A percentile compares a stretch with the other conserved stretches of the same genome.
Evolutionary conservation across 2,329 filamentous ascomycete genomes (phyloP).

Genomic region (Aspergillus hortae): DNA sequence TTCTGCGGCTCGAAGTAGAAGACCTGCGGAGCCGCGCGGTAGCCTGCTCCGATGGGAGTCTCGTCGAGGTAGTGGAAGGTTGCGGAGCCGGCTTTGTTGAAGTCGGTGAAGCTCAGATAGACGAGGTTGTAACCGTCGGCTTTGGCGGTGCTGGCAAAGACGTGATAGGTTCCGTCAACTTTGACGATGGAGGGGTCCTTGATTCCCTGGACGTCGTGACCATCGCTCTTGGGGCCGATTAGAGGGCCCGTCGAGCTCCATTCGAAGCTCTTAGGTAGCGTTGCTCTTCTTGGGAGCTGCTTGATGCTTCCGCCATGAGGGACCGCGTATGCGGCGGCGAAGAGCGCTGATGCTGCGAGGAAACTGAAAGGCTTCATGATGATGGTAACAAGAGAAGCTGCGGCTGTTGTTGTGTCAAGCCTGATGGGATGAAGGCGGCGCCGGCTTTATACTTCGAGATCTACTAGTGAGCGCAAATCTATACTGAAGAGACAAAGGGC

Average conservation of each 20-base stretch:
- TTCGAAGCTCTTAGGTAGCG: slow-evolving; percentile 4
- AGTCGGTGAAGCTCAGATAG: slow-evolving; percentile 9
- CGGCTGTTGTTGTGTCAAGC: too few relatives aligned
- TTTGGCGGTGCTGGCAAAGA: slow-evolving; percentile 7
- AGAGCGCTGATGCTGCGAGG: too few relatives aligned
- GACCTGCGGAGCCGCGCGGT: slow-evolving; percentile 6
- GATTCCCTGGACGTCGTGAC: background rate
- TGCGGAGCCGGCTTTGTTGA: slow-evolving; percentile 1
- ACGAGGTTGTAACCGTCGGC: slow-evolving; percentile 4
- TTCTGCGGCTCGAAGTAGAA: slow-evolving; percentile 5
- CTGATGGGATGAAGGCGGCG: too few relatives aligned
- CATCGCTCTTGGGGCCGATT: slow-evolving; percentile 3
- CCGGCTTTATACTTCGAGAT: too few relatives aligned
- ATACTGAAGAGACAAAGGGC: too few relatives aligned
- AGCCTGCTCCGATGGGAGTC: slow-evolving; percentile 1
- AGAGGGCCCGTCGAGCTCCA: slow-evolving; percentile 3
- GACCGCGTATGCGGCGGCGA: too few relatives aligned
- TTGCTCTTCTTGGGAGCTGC: background rate
- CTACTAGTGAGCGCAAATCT: too few relatives aligned
- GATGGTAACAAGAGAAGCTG: too few relatives aligned
- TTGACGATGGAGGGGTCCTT: slow-evolving; percentile 7
- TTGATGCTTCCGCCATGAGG: too few relatives aligned
- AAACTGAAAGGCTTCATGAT: too few relatives aligned
- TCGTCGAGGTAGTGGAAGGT: slow-evolving; percentile 8
- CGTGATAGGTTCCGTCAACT: slow-evolving; percentile 4